Conservation (phyloP, 768 basidiomycete species). For the Cystofilobasidium bisporidii region DNA sequence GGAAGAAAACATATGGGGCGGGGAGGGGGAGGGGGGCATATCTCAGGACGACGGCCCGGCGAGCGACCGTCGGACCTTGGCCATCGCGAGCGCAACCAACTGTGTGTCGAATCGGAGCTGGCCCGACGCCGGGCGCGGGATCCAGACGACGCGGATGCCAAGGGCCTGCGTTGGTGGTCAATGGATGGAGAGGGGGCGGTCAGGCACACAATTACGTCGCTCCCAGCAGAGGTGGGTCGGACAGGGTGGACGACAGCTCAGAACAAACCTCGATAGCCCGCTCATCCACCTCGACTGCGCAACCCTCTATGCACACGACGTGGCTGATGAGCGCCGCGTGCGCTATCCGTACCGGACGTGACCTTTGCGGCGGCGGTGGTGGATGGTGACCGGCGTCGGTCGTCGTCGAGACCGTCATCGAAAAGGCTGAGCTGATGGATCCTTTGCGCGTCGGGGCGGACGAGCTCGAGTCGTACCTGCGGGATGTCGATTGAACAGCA, state of each 20-base stretch:
- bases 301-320: slow-evolving; percentile 62
- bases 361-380: slow-evolving; percentile 52
- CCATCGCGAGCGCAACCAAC: too few relatives aligned
- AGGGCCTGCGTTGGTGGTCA: not conserved
- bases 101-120: too few relatives aligned
- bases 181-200: too few relatives aligned
- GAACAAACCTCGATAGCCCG: slow-evolving; percentile 50
- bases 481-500: too few relatives aligned
- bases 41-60: too few relatives aligned
- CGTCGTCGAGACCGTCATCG: not conserved
- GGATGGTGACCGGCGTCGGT: not conserved
- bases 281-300: slow-evolving; percentile 55
- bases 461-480: slow-evolving; percentile 14
- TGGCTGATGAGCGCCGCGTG: slow-evolving; percentile 76
- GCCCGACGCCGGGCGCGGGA: too few relatives aligned
- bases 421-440: not conserved
- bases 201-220: too few relatives aligned
- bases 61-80: too few relatives aligned
- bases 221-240: too few relatives aligned
- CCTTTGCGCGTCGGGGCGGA: not conserved
- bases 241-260: too few relatives aligned
- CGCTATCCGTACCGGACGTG: slow-evolving; percentile 46
- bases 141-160: slow-evolving; percentile 7
- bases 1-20: too few relatives aligned
- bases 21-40: too few relatives aligned